Percentiles rank a stretch among this genome's conserved stretches.
Conservation (phyloP, 1,284 basidiomycete species). For the Leccinum solheimii region DNA sequence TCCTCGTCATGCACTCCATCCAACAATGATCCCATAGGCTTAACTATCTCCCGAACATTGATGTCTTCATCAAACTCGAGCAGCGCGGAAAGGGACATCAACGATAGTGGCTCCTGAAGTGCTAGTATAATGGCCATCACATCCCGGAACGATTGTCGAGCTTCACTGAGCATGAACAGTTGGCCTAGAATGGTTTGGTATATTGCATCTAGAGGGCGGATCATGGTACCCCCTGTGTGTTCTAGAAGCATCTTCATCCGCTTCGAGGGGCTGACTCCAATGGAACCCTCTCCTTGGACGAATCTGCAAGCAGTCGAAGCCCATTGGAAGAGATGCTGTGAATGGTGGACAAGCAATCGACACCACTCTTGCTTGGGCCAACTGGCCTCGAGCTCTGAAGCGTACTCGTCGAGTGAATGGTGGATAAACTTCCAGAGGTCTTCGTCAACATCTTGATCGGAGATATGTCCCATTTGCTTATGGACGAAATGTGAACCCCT, state of each 20-base stretch:
- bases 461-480: not conserved
- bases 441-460: not conserved
- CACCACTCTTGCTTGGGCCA: not conserved
- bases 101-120: not conserved
- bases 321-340: not conserved
- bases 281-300: not conserved
- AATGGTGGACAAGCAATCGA: not conserved
- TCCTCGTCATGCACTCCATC: not conserved
- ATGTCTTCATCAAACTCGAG: not conserved
- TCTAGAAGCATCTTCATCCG: not conserved
- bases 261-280: not conserved
- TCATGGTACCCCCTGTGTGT: too few relatives aligned
- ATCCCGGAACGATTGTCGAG: not conserved
- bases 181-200: not conserved
- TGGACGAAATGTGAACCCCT: not conserved
- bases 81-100: not conserved
- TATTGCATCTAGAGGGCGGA: too few relatives aligned
- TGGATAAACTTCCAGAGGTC: not conserved
- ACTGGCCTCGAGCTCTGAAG: not conserved
- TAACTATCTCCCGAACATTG: not conserved
- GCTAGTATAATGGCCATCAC: not conserved
- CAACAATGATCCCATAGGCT: not conserved
- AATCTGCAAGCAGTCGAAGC: not conserved
- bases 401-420: not conserved
- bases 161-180: not conserved